Percentiles rank a stretch among this genome's conserved stretches.
Conservation (phyloP, 2,329 filamentous ascomycete species). For the Cladosporium sp. region DNA sequence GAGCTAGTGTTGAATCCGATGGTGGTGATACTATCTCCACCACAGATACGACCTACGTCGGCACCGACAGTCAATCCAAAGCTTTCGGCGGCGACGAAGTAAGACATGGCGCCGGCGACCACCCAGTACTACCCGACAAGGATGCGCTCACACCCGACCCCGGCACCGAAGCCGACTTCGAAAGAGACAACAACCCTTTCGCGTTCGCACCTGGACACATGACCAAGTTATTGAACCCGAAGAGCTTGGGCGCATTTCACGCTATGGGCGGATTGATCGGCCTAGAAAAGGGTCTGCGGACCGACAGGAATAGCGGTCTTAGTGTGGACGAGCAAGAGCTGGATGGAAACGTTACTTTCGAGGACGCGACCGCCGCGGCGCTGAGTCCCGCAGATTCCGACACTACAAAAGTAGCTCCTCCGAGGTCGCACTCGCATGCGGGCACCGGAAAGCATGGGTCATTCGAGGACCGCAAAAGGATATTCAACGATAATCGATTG, state of each 20-base stretch:
- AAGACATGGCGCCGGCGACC: constrained; percentile 40
- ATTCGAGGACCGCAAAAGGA: constrained; percentile 65
- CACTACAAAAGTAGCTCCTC: constrained; percentile 27
- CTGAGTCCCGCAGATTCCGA: constrained; percentile 31
- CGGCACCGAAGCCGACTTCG: constrained; percentile 73
- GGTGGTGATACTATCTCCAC: constrained; percentile 53
- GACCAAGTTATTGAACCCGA: constrained; percentile 77
- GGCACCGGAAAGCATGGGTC: constrained; percentile 35
- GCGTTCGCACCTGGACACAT: constrained; percentile 81
- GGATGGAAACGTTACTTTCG: constrained; percentile 67
- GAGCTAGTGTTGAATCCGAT: constrained; percentile 67
- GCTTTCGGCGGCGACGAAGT: constrained; percentile 28
- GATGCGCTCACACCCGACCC: constrained; percentile 75
- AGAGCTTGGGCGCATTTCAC: constrained; percentile 72
- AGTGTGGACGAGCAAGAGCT: constrained; percentile 67
- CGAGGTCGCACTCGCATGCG: constrained; percentile 17
- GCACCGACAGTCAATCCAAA: constrained; percentile 42
- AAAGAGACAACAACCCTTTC: constrained; percentile 76
- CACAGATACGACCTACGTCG: constrained; percentile 64
- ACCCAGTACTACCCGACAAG: constrained; percentile 61
- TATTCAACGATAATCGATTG: constrained; percentile 70
- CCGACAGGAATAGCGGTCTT: constrained; percentile 64
- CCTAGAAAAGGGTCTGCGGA: constrained; percentile 71
- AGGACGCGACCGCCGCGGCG: constrained; percentile 53
- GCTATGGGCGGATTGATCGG: constrained; percentile 72